Conservation (phyloP, 768 basidiomycete genomes). For the Pleurotus pulmonarius region DNA sequence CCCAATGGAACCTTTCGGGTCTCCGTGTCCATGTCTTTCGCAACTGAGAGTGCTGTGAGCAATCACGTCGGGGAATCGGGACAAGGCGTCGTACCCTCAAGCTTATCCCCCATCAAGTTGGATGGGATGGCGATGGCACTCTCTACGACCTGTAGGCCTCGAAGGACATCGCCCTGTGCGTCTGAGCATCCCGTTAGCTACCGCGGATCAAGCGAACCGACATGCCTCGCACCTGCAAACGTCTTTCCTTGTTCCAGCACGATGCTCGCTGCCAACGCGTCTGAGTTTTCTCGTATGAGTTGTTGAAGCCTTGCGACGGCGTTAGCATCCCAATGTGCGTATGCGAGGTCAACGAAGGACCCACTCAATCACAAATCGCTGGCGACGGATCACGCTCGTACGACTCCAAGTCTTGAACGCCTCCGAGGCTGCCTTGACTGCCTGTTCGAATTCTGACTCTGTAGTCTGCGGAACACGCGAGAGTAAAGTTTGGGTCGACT, state of each 20-base stretch:
- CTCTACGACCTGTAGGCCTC: conserved; percentile 88
- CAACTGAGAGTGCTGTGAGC: conserved; percentile 42
- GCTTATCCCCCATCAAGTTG: conserved; percentile 83
- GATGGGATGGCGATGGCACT: conserved; percentile 78
- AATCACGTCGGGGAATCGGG: conserved; percentile 1
- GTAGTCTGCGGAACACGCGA: conserved; percentile 91
- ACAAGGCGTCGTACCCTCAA: conserved; percentile 64
- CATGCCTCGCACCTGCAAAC: conserved; percentile 53
- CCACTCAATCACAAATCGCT: conserved; percentile 86
- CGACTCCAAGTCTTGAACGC: conserved; percentile 90
- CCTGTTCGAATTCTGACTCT: conserved; percentile 71
- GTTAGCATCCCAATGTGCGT: not conserved
- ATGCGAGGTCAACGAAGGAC: conserved; percentile 21
- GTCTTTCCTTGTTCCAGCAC: conserved; percentile 98
- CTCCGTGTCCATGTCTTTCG: conserved; percentile 96
- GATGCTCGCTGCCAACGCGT: conserved; percentile 84
- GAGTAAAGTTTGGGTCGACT: conserved; percentile 91
- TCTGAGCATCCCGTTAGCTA: conserved; percentile 39
- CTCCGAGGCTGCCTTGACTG: conserved; percentile 76
- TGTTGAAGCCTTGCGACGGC: conserved; percentile 66
- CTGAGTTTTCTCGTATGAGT: conserved; percentile 80
- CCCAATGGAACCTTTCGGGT: conserved; percentile 82
- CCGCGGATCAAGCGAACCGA: conserved; percentile 8
- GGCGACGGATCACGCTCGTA: conserved; percentile 80
- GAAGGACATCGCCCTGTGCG: conserved; percentile 91